Evolutionary conservation across 2,329 filamentous ascomycete species (phyloP), one percentile per base, ranked within the genome.

Genomic region (Penicillium polonicum): DNA sequence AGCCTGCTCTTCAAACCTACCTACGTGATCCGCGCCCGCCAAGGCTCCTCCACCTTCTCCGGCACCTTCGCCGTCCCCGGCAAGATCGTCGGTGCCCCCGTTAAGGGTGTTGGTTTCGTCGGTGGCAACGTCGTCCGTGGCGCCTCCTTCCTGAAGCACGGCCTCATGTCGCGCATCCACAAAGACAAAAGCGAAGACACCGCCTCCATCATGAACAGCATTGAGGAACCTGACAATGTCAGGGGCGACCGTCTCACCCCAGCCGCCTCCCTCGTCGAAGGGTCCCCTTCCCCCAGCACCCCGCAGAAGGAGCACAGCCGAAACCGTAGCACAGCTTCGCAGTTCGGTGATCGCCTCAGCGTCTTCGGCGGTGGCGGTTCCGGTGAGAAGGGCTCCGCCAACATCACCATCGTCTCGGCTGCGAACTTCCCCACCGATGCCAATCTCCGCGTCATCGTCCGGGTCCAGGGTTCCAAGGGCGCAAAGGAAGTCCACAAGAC

Each of bases 81-180:
- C 48, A 92, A 92, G 76, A 92, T 99, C 59, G 90, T 97, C 29
- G 93, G 93, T 38, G 94, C 88, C 19, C 95, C 94, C n/a, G 88
- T 99, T 75, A 97, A 97, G 78, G 92, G 92, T 33, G 87, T 89
- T 36, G 90, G 90, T 31, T 89, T 87, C 57, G 88, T 89, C 38
- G 92, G 91, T 38, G 89, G 91, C 58, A 88, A 89, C 38, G 91
- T 97, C 35, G 87, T 91, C 63, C 95, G 90, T 73, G 93, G 92
- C 45, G 94, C 92, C 6, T 92, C 90, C 0, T 97, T 97, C 81
- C 81, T 99, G 63, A 89, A 90, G 65, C 89, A 91, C 60, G 91
- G 91, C 19, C 87, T 97, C 75, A 88, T 88, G 62, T 69, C 65
- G 19, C 72, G 73, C 23, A 65, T 73, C 55, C 66, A 86, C 72